Percentiles rank a stretch among this genome's conserved stretches.
phyloP scores from a whole-genome alignment of 805 yeast species.

The Wickerhamiella alocasiicola region DNA sequence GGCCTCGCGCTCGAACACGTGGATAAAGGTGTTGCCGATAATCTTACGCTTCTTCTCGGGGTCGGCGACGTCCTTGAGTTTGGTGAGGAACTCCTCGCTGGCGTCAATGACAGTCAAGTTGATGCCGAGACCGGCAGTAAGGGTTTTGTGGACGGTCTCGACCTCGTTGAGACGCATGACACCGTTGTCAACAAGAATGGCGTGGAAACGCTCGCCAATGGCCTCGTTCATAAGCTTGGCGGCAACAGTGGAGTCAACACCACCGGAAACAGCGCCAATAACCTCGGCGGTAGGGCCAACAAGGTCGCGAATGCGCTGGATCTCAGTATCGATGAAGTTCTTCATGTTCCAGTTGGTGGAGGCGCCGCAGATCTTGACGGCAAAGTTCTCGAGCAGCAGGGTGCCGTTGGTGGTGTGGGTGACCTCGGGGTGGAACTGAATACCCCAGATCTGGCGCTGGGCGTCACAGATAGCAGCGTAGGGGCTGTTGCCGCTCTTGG shows the following conservation, averaged over 20 bases:
- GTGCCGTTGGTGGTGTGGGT: constrained; percentile 92
- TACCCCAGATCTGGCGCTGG: constrained; percentile 68
- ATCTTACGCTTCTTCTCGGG: constrained; percentile 98
- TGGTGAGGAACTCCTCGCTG: constrained; percentile 70
- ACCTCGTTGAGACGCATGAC: constrained; percentile 94
- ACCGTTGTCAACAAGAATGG: constrained; percentile 95
- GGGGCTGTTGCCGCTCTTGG: constrained; percentile 89
- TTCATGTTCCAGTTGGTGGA: constrained; percentile 93
- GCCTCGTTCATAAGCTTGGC: constrained; percentile 97
- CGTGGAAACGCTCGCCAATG: constrained; percentile 97
- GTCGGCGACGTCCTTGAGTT: constrained; percentile 87
- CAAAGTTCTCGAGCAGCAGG: constrained; percentile 77
- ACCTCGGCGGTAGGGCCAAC: constrained; percentile 98
- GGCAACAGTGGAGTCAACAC: constrained; percentile 98
- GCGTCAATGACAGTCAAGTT: constrained; percentile 93
- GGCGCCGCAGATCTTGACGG: constrained; percentile 79
- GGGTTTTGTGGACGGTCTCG: constrained; percentile 70
- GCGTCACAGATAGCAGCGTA: constrained; percentile 82
- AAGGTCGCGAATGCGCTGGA: constrained; percentile 74
- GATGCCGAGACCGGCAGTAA: constrained; percentile 88
- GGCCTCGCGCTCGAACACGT: constrained; percentile 93
- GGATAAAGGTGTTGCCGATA: constrained; percentile 95
- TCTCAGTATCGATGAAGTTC: constrained; percentile 94
- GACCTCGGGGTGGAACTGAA: constrained; percentile 98
- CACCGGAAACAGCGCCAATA: constrained; percentile 98